These are phyloP conservation scores for Saccharomyces cerevisiae DNA, from an alignment of 805 yeast species.

Conservation along the genomic window DNA sequence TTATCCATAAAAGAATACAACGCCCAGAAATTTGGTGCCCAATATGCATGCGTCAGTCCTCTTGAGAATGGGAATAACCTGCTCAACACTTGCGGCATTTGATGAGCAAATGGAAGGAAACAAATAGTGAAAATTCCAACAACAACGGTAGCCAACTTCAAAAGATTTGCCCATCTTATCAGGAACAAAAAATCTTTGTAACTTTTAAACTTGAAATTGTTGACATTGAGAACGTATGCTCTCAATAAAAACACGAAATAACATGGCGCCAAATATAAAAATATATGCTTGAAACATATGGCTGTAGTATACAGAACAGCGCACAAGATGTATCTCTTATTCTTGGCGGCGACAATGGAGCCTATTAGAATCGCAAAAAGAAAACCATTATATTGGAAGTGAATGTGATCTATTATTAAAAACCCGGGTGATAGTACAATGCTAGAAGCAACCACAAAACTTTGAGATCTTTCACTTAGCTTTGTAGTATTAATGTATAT, in stretches of 20 bases:
- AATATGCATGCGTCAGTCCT: slow-evolving; percentile 94
- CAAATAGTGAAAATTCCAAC: slow-evolving; percentile 54
- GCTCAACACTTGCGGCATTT: slow-evolving; percentile 52
- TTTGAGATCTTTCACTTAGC: slow-evolving; percentile 33
- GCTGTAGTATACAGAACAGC: slow-evolving; percentile 66
- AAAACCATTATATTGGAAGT: slow-evolving; percentile 94
- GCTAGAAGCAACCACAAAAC: slow-evolving; percentile 73
- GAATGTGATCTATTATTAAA: slow-evolving; percentile 86
- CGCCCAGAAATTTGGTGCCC: slow-evolving; percentile 99
- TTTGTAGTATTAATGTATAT: slow-evolving; percentile 51
- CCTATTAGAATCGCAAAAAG: slow-evolving; percentile 75
- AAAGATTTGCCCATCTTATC: slow-evolving; percentile 47
- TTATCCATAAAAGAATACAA: slow-evolving; percentile 79
- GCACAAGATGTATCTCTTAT: slow-evolving; percentile 47
- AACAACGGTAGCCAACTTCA: slow-evolving; percentile 58
- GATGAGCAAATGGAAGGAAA: slow-evolving; percentile 71
- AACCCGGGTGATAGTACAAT: slow-evolving; percentile 84
- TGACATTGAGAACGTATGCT: slow-evolving; percentile 52
- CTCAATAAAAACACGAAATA: slow-evolving; percentile 73
- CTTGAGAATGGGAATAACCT: slow-evolving; percentile 89
- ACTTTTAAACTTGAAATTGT: slow-evolving; percentile 26
- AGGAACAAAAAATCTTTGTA: slow-evolving; percentile 29
- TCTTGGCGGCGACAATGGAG: slow-evolving; percentile 63
- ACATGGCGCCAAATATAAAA: slow-evolving; percentile 88
- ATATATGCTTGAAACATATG: slow-evolving; percentile 90